Evolutionary conservation across 73 alveolate genomes (phyloP).

Genomic region (Tetrahymena thermophila): DNA sequence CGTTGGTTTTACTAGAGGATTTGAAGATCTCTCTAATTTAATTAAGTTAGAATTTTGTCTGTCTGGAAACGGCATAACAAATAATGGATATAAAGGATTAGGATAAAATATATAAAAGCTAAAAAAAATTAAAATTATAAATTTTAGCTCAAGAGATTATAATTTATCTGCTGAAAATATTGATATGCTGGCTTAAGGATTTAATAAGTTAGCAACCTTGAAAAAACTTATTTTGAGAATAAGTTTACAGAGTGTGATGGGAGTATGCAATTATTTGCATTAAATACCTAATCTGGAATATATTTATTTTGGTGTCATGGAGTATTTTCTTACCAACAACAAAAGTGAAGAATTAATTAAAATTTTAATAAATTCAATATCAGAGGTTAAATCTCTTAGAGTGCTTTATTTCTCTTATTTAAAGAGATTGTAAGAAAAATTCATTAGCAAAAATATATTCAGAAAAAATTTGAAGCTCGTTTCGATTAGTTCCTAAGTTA

Average conservation of each 20-base stretch:
- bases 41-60: neutral
- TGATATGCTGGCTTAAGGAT: neutral
- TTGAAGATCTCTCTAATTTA: neutral
- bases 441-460: neutral
- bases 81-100: neutral
- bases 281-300: neutral
- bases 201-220: neutral
- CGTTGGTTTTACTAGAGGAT: neutral
- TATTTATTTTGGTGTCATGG: neutral
- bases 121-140: neutral
- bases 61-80: neutral
- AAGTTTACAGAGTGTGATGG: neutral
- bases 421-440: neutral
- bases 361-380: neutral
- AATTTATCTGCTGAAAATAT: neutral
- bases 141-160: neutral
- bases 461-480: neutral
- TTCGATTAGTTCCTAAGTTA: neutral
- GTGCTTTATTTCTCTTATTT: neutral
- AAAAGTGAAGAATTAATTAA: neutral
- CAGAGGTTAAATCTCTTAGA: neutral
- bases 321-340: neutral
- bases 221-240: neutral
- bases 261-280: neutral
- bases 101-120: neutral